Percentiles rank a stretch among this genome's conserved stretches.
Conservation (phyloP, 768 basidiomycete species). For the Lentinula sp. region DNA sequence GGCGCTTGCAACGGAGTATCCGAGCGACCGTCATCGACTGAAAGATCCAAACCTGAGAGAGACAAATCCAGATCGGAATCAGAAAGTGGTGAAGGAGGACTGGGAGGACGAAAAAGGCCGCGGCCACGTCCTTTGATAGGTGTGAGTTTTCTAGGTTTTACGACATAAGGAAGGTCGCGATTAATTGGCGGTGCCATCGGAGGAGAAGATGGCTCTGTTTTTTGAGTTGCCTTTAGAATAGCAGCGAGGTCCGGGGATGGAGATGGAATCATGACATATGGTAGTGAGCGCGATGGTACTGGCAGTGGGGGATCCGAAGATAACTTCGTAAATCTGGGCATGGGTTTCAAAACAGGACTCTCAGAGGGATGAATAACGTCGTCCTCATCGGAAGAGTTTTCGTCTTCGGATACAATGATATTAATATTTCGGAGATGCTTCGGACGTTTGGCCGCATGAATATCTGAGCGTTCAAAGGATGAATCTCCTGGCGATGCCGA, state of each 20-base stretch:
- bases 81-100: conserved; percentile 51
- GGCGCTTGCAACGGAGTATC: conserved; percentile 13
- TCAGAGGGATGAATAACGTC: conserved; percentile 6
- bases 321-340: conserved; percentile 4
- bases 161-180: conserved; percentile 22
- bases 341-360: neutral
- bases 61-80: conserved; percentile 51
- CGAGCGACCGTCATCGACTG: conserved; percentile 15
- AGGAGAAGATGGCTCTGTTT: neutral
- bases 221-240: neutral
- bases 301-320: neutral
- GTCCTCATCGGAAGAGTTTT: conserved; percentile 19
- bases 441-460: conserved; percentile 13
- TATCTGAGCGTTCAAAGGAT: conserved; percentile 8
- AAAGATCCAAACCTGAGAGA: conserved; percentile 33
- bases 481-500: neutral
- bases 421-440: conserved; percentile 21
- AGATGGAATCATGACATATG: conserved; percentile 1
- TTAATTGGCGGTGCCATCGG: conserved; percentile 1
- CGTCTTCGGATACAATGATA: conserved; percentile 43
- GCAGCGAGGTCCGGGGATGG: neutral
- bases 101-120: conserved; percentile 35
- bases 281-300: neutral
- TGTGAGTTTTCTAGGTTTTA: conserved; percentile 58
- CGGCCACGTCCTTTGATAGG: conserved; percentile 47